phyloP scores from a whole-genome alignment of 345 rosid species.

The Bretschneidera sinensis region DNA sequence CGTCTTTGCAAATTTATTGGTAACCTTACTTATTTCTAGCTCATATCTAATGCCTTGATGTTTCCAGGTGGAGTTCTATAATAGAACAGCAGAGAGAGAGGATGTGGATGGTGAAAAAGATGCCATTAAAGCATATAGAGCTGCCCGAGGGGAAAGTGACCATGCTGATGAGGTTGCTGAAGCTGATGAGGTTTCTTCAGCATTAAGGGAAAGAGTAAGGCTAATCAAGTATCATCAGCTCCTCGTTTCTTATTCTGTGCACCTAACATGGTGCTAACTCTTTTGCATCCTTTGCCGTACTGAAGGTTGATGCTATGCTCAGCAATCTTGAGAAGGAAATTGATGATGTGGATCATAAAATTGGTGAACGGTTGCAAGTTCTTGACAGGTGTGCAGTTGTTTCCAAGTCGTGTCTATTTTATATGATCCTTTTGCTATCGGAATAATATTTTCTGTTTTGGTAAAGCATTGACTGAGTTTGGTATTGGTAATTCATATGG shows the following conservation, averaged over 20 bases:
- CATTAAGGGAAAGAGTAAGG: conserved; percentile 63
- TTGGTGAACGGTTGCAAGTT: conserved; percentile 72
- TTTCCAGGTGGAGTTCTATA: conserved; percentile 78
- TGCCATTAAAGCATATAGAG: conserved; percentile 74
- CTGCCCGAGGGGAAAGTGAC: conserved; percentile 68
- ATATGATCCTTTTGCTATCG: background rate
- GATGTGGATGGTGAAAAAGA: conserved; percentile 63
- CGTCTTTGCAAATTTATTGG: background rate
- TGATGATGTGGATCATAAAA: conserved; percentile 72
- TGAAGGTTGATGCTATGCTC: conserved; percentile 78
- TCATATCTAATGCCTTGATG: conserved; percentile 1
- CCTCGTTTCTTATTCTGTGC: background rate
- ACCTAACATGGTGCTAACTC: conserved; percentile 8
- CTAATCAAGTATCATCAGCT: background rate
- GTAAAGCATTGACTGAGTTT: background rate
- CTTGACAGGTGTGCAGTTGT: conserved; percentile 62
- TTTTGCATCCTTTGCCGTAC: conserved; percentile 4
- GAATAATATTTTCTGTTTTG: background rate
- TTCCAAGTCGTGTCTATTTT: background rate
- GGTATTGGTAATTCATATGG: background rate
- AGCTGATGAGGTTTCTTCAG: conserved; percentile 70
- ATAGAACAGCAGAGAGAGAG: conserved; percentile 72
- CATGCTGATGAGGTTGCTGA: conserved; percentile 53
- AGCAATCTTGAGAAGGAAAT: conserved; percentile 90
- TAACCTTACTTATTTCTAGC: background rate